Evolutionary conservation across 2,329 filamentous ascomycete genomes (phyloP), one percentile per base, ranked within the genome.

Genomic region (Stagonosporopsis tanaceti): DNA sequence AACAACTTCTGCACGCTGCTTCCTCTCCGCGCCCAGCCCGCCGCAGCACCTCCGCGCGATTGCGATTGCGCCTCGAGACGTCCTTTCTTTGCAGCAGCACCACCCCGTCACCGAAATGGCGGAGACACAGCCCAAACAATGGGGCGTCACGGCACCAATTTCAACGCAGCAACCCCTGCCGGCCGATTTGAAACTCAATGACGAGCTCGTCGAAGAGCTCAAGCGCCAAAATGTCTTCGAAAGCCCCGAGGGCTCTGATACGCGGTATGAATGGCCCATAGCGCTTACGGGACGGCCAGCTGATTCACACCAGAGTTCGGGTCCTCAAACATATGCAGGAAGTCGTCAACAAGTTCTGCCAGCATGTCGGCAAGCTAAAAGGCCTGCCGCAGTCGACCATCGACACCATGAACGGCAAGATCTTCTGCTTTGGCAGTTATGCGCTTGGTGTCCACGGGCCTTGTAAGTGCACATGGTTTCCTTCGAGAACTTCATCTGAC

Each of bases 361-460:
- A 89, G 75, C 84, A 87, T 62, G 93, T 97, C 9, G 91, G 92
- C 64, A 83, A 84, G 64, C 84, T 86, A 70, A 93, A 90, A 75
- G 88, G 84, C 47, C 83, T 94, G 47, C 89, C 93, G 42, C 86
- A 91, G 40, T 87, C 88, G 30, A 85, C 95, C 42, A 85, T 95
- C 42, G 91, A 93, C 66, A 89, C 90, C 71, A 91, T 93, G 6
- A 91, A 93, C 50, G 95, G 93, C 63, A 95, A 94, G 79, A 88
- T 99, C 65, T 97, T 96, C 76, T 96, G 94, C 1, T 99, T 95
- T 76, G 95, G 95, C 63, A 98, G 95, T 78, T 99, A 94, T 77
- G 89, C 93, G 37, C 83, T 99, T 12, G 95, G 95, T 59, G 95
- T 98, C 24, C 97, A 91, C 76, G 93, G 93, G 6, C 95, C 95